Percentiles rank a stretch among this genome's conserved stretches.
These are phyloP conservation scores for Pseudoturritis turrita DNA, from an alignment of 345 rosid species.

Conservation along the genomic window DNA sequence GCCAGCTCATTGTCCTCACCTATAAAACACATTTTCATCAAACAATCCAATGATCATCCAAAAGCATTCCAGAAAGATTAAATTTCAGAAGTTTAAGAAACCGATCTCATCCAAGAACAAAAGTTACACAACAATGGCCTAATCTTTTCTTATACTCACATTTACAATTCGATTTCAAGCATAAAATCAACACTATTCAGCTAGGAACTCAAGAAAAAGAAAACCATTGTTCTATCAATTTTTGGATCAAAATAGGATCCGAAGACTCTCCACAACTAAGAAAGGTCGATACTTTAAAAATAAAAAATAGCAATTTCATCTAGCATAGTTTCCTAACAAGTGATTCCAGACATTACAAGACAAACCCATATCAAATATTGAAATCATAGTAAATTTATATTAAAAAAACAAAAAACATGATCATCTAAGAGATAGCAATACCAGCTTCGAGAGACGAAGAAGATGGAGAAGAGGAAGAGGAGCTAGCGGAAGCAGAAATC, in stretches of 20 bases:
- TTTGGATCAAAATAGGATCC: neutral
- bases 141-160: neutral
- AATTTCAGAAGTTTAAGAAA: neutral
- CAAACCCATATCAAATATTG: neutral
- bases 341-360: neutral
- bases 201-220: neutral
- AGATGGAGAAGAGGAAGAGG: conserved; percentile 38
- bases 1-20: conserved; percentile 67
- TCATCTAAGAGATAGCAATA: conserved; percentile 21
- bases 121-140: neutral
- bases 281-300: neutral
- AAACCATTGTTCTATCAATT: neutral
- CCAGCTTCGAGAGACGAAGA: conserved; percentile 66
- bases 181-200: neutral
- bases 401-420: too few species aligned
- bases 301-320: conserved; percentile 9
- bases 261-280: neutral
- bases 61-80: neutral
- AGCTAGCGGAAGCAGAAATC: conserved; percentile 50
- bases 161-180: neutral
- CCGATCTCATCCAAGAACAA: neutral
- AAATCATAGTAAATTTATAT: neutral
- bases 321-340: neutral
- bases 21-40: neutral
- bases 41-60: neutral